These are phyloP conservation scores for Recurvomyces mirabilis DNA, from an alignment of 495 filamentous ascomycete species.

Conservation along the genomic window DNA sequence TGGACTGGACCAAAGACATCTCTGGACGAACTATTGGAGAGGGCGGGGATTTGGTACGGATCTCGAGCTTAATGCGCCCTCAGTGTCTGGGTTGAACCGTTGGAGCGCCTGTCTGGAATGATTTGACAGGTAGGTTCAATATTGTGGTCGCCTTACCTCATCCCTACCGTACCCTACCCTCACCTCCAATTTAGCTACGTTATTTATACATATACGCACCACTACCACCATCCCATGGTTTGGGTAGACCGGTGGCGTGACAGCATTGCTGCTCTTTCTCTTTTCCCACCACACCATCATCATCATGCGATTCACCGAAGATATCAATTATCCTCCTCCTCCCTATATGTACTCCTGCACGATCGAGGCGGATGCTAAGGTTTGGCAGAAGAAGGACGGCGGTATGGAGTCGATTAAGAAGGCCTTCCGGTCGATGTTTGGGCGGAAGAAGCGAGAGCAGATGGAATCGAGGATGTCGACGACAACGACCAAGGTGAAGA, in stretches of 20 bases:
- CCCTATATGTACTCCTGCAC: neutral
- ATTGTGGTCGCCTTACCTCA: neutral
- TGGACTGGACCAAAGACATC: neutral
- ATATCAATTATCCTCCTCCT: neutral
- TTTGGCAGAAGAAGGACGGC: neutral
- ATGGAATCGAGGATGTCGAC: neutral
- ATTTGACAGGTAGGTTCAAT: neutral
- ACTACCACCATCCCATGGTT: neutral
- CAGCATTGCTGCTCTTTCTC: neutral
- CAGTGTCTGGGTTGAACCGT: too few species aligned
- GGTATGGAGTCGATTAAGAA: constrained; percentile 21
- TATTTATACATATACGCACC: neutral
- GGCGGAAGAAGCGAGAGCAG: constrained; percentile 15
- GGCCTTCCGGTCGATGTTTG: constrained; percentile 23
- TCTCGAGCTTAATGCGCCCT: too few species aligned
- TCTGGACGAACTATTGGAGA: neutral
- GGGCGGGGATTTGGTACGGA: neutral
- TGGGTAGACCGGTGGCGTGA: too few species aligned
- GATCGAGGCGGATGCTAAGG: constrained; percentile 3
- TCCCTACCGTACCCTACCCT: neutral
- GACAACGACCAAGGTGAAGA: neutral
- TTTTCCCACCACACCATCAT: neutral
- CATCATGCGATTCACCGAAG: neutral
- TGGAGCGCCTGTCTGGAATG: too few species aligned
- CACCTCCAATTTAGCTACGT: neutral